Evolutionary conservation across 2,329 filamentous ascomycete species (phyloP), one percentile per base, ranked within the genome.

Genomic region (Pestalotiopsis sp.): DNA sequence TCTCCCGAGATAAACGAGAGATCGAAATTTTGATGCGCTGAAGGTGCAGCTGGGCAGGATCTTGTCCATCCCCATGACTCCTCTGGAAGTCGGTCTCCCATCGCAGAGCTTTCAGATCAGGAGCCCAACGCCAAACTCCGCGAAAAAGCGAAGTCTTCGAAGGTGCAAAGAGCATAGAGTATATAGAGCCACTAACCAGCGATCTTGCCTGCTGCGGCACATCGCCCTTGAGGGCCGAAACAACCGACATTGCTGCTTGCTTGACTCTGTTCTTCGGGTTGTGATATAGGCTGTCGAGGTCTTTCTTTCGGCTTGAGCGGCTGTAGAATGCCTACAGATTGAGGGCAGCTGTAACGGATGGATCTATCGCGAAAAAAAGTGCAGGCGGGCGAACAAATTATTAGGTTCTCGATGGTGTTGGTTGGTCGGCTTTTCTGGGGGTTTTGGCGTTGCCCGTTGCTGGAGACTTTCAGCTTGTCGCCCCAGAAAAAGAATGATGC

Each of bases 161-260:
- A n/a, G 44, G 44, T n/a, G 20, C 26, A 14, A 13, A 64, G 22
- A 24, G 1, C 20, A n/a, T 55, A 6, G 48, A n/a, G 13, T 14
- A 30, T 14, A 13, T 52, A 22, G 24, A 39, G 63, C 20, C 17
- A 63, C 85, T 78, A 77, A 88, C 86, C 76, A 88, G 77, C 70
- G 86, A 88, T 75, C 85, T 82, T 67, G 85, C 85, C 80, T 88
- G 86, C 71, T 86, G 84, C 68, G 86, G 84, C 79, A 86, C 81
- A 70, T 88, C 84, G 78, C 86, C 85, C 76, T 84, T 86, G 66
- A 81, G 76, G 71, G 79, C 76, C 68, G 76, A 72, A 58, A 76
- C 74, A 64, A 78, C 66, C 55, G 76, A 77, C 76, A 78, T 78
- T 66, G 44, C 48, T 38, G 10, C 20, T 44, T 13, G 14, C 48